A percentile compares a stretch with the other conserved stretches of the same genome.
These are phyloP conservation scores for Aspergillus viridinutans DNA, from an alignment of 2,329 filamentous ascomycete species.

Conservation along the genomic window DNA sequence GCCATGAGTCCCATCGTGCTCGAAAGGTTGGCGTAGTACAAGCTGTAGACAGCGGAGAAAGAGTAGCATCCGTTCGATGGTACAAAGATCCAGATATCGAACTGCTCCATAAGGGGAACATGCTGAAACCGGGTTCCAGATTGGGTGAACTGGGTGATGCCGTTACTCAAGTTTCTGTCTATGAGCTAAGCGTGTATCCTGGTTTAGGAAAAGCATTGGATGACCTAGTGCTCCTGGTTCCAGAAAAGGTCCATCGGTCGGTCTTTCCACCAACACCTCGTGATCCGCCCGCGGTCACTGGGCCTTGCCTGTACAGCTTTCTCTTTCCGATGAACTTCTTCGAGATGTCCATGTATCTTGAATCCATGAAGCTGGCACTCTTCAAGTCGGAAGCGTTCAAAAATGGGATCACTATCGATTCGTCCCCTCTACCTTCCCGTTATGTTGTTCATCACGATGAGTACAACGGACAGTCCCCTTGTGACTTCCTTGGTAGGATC, in stretches of 20 bases:
- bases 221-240: conserved; percentile 51
- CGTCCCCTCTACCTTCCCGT: conserved; percentile 11
- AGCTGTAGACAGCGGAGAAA: conserved; percentile 51
- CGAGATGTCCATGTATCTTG: conserved; percentile 11
- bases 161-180: conserved; percentile 53
- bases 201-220: conserved; percentile 47
- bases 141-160: conserved; percentile 41
- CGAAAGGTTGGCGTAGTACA: conserved; percentile 55
- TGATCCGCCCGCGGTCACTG: conserved; percentile 1
- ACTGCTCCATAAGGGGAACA: conserved; percentile 26
- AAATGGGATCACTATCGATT: conserved; percentile 12
- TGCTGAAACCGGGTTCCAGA: conserved; percentile 40
- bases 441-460: conserved; percentile 17
- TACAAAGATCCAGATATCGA: conserved; percentile 40
- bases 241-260: conserved; percentile 21
- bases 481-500: conserved; percentile 56
- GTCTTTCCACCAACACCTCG: not conserved
- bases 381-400: conserved; percentile 19
- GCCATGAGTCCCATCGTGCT: conserved; percentile 24
- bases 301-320: conserved; percentile 12
- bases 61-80: conserved; percentile 56
- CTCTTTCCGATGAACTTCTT: conserved; percentile 10
- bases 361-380: conserved; percentile 14
- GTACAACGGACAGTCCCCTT: conserved; percentile 1
- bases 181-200: conserved; percentile 53